phyloP scores from a whole-genome alignment of 768 basidiomycete genomes.

The Auricularia sp. region DNA sequence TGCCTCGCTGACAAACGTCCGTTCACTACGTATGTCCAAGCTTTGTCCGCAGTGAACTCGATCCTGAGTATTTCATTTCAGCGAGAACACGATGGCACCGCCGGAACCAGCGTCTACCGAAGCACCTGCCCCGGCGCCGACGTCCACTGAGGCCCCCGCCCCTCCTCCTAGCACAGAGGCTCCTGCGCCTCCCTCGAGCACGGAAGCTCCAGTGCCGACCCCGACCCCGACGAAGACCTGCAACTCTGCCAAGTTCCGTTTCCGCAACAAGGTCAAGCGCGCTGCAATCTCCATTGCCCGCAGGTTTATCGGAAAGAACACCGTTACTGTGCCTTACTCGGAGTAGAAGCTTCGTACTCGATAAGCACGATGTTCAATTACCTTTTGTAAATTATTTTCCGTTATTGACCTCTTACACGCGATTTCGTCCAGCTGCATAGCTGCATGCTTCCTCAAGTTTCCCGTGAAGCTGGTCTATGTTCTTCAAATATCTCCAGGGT shows the following conservation, averaged over 20 bases:
- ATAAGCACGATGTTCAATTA: not conserved
- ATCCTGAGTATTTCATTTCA: not conserved
- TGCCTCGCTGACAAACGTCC: conserved; percentile 1
- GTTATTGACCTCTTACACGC: not conserved
- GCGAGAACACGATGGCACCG: not conserved
- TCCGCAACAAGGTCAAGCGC: conserved; percentile 3
- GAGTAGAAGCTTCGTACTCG: not conserved
- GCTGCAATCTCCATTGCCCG: not conserved
- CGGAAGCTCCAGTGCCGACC: not conserved
- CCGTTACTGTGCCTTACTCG: not conserved
- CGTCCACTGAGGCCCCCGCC: not conserved
- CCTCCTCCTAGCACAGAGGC: not conserved
- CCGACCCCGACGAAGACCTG: not conserved
- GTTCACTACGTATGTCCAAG: not conserved
- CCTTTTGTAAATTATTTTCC: not conserved
- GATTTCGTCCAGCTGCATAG: not conserved
- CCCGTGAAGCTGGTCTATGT: no score
- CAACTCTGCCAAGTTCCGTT: conserved; percentile 3
- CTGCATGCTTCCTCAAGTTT: not conserved
- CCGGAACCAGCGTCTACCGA: not conserved
- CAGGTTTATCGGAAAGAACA: not conserved
- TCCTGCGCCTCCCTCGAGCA: not conserved
- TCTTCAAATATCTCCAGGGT: no score
- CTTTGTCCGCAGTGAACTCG: not conserved
- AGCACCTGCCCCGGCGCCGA: not conserved